Base-by-base conservation (phyloP, 1,284 basidiomycete genomes). In the Cryptococcus sp. region DNA sequence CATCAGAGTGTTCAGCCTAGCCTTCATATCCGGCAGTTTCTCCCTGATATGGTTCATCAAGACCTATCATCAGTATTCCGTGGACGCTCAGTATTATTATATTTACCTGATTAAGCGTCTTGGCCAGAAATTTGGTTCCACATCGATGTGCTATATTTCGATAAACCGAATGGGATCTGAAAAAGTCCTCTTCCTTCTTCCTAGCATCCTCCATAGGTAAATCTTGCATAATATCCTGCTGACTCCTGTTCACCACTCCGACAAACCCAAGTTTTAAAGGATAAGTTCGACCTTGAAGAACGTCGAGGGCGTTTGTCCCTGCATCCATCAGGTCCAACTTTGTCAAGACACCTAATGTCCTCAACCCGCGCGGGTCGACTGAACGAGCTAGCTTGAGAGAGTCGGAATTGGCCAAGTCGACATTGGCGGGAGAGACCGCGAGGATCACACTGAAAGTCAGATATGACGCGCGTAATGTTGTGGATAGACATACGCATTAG, bases 21-120 rank as follows among this genome's bases (percentile, higher is more conserved):
- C 96, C 76, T 99, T 99, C 96, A 98, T 98, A 75, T 99, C 96
- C 0, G 96, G 96, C 37, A 99, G 80, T 76, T 98, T 98, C 69
- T 99, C 96, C 51, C 96, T 84, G 62, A 98, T 98, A 74, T 99
- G 96, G 75, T 89, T 91, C 84, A 98, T 87, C 55, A 99, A 78
- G 37, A 97, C 93, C 87, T 91, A 50, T 2, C 21, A 39, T 52
- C 50, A 46, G 36, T 21, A 34, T 34, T 9, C 32, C 16, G 32
- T 34, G 10, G 32, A 16, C 32, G 10, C 16, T 16, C 10, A 34
- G 32, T n/a, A n/a, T n/a, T n/a, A 32, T 16, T 10, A 21, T 45
- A 72, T 81, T 48, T 42, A 90, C 91, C 78, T 91, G 86, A 69
- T 98, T 98, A 56, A 98, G 79, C 10, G 89, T 90, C 78, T 91